A percentile compares a stretch with the other conserved stretches of the same genome.
Evolutionary conservation across 805 yeast genomes (phyloP).

Genomic region (Barnettozyma pratensis): DNA sequence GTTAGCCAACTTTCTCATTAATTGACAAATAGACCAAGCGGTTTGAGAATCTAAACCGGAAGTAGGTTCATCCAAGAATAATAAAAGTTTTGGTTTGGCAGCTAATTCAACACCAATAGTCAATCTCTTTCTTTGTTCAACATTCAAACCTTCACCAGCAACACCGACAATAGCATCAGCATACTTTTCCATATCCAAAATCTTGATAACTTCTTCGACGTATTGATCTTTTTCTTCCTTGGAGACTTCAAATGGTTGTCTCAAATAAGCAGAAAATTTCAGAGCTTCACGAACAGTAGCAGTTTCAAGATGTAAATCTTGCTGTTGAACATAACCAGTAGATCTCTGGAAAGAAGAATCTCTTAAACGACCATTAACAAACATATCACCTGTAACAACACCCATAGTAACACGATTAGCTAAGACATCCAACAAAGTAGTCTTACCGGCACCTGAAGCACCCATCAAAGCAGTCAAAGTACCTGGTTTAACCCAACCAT

Average conservation of each 20-base stretch:
- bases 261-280: slow-evolving; percentile 60
- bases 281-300: slow-evolving; percentile 72
- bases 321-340: slow-evolving; percentile 65
- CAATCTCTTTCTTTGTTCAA: slow-evolving; percentile 60
- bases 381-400: slow-evolving; percentile 55
- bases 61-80: slow-evolving; percentile 65
- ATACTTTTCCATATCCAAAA: slow-evolving; percentile 58
- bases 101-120: slow-evolving; percentile 66
- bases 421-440: slow-evolving; percentile 65
- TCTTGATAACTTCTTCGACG: slow-evolving; percentile 58
- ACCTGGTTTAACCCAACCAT: slow-evolving; percentile 83
- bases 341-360: slow-evolving; percentile 57
- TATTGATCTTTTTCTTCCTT: slow-evolving; percentile 54
- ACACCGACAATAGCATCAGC: slow-evolving; percentile 74
- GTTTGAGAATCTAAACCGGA: slow-evolving; percentile 68
- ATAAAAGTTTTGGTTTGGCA: slow-evolving; percentile 55
- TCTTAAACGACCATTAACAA: slow-evolving; percentile 59
- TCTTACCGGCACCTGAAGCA: slow-evolving; percentile 79
- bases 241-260: slow-evolving; percentile 54
- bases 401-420: slow-evolving; percentile 70
- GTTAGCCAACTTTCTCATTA: slow-evolving; percentile 54
- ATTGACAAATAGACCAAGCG: slow-evolving; percentile 60
- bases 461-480: slow-evolving; percentile 77
- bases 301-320: slow-evolving; percentile 62
- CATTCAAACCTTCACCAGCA: slow-evolving; percentile 65